Evolutionary conservation across 305 asterid species (phyloP), one percentile per base, ranked within the genome.

Genomic region (Solanum hybrid): DNA sequence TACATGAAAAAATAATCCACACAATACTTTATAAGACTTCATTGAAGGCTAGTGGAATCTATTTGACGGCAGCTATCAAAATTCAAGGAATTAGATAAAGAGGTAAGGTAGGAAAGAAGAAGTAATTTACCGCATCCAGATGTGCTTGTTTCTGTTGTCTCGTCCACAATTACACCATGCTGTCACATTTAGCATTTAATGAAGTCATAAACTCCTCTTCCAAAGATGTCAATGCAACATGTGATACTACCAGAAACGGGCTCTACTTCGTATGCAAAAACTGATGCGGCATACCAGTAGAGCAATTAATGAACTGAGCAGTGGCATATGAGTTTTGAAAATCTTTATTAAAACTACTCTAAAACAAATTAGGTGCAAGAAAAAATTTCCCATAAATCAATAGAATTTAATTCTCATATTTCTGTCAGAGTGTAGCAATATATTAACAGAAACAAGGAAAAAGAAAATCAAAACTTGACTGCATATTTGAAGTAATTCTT

Each of bases 91-190:
- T 31, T n/a, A 31, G 88, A 57, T 85, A 57, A 51, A 85, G 45
- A 85, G 88, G 76, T 57, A 85, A 85, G 75, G 41, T 57, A 85
- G 32, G 32, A 85, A 85, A 6, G 76, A 57, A 57, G 76, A 85
- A 85, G 7, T 31, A 57, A 85, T 93, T 89, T 93, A 96, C 99
- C 99, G 90, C 99, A 97, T 61, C 99, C 97, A 90, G 99, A 96
- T 86, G 99, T 97, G 95, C 98, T 97, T 87, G 99, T 97, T 93
- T 97, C 99, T 1, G 98, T 96, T 89, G 95, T 96, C 95, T 97
- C 99, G 24, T 94, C 92, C 92, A 92, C 96, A 95, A 96, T 92
- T 93, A 97, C 96, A 51, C 99, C 99, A 83, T 95, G 80, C 99
- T 97, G 97, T 92, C 91, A 94, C 86, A 93, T 91, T 91, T 92